Evolutionary conservation across 192 early-diverging fungal genomes (phyloP).

Genomic region (Coemansia sp.): DNA sequence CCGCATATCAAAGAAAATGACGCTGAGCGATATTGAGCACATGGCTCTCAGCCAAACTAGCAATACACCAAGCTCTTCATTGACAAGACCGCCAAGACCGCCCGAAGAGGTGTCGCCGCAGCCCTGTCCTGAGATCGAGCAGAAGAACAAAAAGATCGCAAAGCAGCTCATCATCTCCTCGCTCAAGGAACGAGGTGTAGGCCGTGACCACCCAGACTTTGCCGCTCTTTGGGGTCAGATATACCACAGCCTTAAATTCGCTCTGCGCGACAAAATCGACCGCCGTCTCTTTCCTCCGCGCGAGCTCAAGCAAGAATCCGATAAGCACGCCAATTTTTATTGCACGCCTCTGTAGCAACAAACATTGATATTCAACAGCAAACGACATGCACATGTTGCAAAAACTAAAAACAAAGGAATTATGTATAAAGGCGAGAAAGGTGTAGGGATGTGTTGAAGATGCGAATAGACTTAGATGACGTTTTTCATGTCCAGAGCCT

Average conservation of each 20-base stretch:
- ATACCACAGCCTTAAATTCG: slow-evolving; percentile 56
- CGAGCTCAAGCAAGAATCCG: slow-evolving; percentile 40
- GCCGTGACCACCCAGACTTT: slow-evolving; percentile 47
- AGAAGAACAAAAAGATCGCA: slow-evolving; percentile 47
- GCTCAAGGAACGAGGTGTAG: slow-evolving; percentile 49
- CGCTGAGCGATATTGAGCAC: slow-evolving; percentile 49
- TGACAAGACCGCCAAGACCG: neutral
- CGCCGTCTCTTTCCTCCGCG: slow-evolving; percentile 26
- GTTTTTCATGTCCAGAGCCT: slow-evolving; percentile 34
- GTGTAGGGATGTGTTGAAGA: neutral
- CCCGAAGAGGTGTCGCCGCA: neutral
- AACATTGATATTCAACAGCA: neutral
- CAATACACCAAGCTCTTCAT: neutral
- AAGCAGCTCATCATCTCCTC: slow-evolving; percentile 56
- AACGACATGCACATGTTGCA: neutral
- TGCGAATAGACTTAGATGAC: neutral
- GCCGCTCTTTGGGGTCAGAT: slow-evolving; percentile 57
- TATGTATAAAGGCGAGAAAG: neutral
- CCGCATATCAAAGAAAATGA: slow-evolving; percentile 29
- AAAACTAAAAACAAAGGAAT: neutral
- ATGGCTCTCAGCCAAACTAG: slow-evolving; percentile 14
- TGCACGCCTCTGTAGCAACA: slow-evolving; percentile 11
- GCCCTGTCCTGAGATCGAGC: slow-evolving; percentile 23
- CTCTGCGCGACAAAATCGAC: slow-evolving; percentile 40
- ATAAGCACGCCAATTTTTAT: slow-evolving; percentile 53